A percentile compares a stretch with the other conserved stretches of the same genome.
Evolutionary conservation across 1,139 yeast species (phyloP).

Genomic region (Protomyces arabidopsidicola): DNA sequence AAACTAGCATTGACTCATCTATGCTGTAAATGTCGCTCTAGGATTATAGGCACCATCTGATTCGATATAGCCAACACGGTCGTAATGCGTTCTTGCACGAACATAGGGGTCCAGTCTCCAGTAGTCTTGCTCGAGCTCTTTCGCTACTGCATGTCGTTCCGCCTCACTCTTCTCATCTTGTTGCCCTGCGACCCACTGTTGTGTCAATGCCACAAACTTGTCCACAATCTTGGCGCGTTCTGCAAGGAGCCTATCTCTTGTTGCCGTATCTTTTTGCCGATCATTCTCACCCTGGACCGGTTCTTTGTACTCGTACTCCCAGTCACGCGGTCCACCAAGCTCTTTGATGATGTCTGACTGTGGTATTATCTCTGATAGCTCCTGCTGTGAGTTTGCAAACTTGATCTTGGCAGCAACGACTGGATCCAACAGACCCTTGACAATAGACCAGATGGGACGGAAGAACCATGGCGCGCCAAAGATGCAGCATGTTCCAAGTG

Average conservation of each 20-base stretch:
- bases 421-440: constrained; percentile 84
- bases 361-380: constrained; percentile 55
- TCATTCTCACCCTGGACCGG: constrained; percentile 54
- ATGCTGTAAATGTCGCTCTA: constrained; percentile 8
- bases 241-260: constrained; percentile 44
- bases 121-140: constrained; percentile 54
- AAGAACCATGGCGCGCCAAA: constrained; percentile 92
- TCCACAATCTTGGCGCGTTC: constrained; percentile 51
- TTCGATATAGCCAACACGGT: constrained; percentile 48
- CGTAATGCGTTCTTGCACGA: constrained; percentile 64
- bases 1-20: neutral
- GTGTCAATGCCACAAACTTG: constrained; percentile 55
- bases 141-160: constrained; percentile 51
- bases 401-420: constrained; percentile 76
- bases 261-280: constrained; percentile 43
- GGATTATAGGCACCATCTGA: constrained; percentile 23
- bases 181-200: constrained; percentile 57
- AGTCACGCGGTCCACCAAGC: constrained; percentile 63
- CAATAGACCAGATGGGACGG: constrained; percentile 77
- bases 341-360: constrained; percentile 53
- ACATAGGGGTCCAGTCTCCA: constrained; percentile 63
- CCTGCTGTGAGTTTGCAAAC: constrained; percentile 60
- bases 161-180: constrained; percentile 39
- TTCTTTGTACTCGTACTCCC: constrained; percentile 51
- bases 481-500: constrained; percentile 65